A percentile compares a stretch with the other conserved stretches of the same genome.
Evolutionary conservation across 2,329 filamentous ascomycete species (phyloP).

Genomic region (Hypoxylon sp.): DNA sequence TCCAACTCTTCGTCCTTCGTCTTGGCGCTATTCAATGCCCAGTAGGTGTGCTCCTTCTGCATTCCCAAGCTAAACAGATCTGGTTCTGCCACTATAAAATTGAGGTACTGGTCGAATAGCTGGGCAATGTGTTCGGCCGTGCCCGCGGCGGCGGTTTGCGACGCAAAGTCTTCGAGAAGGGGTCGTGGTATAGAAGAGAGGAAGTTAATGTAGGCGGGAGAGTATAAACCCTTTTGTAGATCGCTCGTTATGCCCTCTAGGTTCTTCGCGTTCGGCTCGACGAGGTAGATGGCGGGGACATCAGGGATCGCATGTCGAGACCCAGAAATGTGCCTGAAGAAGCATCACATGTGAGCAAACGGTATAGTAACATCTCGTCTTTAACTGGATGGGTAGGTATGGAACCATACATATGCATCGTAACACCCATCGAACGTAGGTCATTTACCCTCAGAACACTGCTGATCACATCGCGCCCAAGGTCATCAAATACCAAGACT

Average conservation of each 20-base stretch:
- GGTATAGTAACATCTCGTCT: background rate
- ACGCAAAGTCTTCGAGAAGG: conserved; percentile 92
- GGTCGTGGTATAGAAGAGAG: conserved; percentile 90
- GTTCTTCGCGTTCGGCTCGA: conserved; percentile 86
- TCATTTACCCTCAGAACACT: conserved; percentile 95
- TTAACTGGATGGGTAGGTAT: background rate
- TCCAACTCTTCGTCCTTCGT: conserved; percentile 92
- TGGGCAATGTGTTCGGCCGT: conserved; percentile 92
- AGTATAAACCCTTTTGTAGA: conserved; percentile 86
- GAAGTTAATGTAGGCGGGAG: conserved; percentile 96
- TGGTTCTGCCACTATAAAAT: conserved; percentile 95
- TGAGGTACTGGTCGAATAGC: conserved; percentile 95
- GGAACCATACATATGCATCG: conserved; percentile 81
- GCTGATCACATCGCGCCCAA: conserved; percentile 93
- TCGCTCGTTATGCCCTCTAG: conserved; percentile 85
- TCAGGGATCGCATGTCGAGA: conserved; percentile 91
- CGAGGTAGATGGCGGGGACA: conserved; percentile 94
- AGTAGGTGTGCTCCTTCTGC: conserved; percentile 90
- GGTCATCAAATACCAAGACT: conserved; percentile 91
- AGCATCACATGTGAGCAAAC: conserved; percentile 37
- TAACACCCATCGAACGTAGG: conserved; percentile 91
- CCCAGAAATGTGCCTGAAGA: conserved; percentile 76
- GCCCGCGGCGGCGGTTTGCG: conserved; percentile 82
- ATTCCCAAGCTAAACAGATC: conserved; percentile 95
- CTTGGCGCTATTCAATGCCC: conserved; percentile 92